Conservation (phyloP, 2,329 filamentous ascomycete genomes). For the Colletotrichum tofieldiae region DNA sequence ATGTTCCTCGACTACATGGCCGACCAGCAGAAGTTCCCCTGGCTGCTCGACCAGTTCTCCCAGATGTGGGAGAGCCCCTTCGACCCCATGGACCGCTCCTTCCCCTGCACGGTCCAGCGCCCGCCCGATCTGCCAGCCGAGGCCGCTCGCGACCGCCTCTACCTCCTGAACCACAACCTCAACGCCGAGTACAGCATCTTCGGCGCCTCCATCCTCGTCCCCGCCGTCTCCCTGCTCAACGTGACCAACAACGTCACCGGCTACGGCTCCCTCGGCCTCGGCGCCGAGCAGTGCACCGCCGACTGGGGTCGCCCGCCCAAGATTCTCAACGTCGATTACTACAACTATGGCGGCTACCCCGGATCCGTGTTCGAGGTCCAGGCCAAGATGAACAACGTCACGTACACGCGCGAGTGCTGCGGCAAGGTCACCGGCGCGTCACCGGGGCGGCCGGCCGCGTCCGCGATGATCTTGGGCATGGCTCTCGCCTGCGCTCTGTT, state of each 20-base stretch:
- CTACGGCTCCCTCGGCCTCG: slow-evolving; percentile 76
- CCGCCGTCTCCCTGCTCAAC: slow-evolving; percentile 79
- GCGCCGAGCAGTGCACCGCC: slow-evolving; percentile 73
- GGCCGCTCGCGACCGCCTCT: slow-evolving; percentile 75
- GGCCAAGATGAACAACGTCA: slow-evolving; percentile 79
- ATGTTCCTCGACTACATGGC: slow-evolving; percentile 90
- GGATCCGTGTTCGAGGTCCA: slow-evolving; percentile 86
- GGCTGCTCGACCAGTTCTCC: slow-evolving; percentile 88
- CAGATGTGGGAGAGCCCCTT: slow-evolving; percentile 95
- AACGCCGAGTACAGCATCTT: slow-evolving; percentile 83
- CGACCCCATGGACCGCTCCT: slow-evolving; percentile 74
- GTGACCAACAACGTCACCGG: slow-evolving; percentile 79
- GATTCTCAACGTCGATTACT: slow-evolving; percentile 88
- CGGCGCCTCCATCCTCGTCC: slow-evolving; percentile 76
- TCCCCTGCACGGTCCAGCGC: slow-evolving; percentile 85
- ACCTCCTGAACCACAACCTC: slow-evolving; percentile 92
- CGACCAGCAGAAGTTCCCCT: slow-evolving; percentile 84
- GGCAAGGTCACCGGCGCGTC: slow-evolving; percentile 56
- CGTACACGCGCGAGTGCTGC: slow-evolving; percentile 74
- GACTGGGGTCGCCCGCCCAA: slow-evolving; percentile 81
- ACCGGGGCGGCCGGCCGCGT: slow-evolving; percentile 1
- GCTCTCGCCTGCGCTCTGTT: slow-evolving; percentile 38
- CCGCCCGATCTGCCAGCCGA: slow-evolving; percentile 75
- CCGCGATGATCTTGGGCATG: slow-evolving; percentile 21
- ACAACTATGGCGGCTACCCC: slow-evolving; percentile 76